Evolutionary conservation across 1,139 yeast species (phyloP).

Genomic region (Hanseniaspora uvarum): DNA sequence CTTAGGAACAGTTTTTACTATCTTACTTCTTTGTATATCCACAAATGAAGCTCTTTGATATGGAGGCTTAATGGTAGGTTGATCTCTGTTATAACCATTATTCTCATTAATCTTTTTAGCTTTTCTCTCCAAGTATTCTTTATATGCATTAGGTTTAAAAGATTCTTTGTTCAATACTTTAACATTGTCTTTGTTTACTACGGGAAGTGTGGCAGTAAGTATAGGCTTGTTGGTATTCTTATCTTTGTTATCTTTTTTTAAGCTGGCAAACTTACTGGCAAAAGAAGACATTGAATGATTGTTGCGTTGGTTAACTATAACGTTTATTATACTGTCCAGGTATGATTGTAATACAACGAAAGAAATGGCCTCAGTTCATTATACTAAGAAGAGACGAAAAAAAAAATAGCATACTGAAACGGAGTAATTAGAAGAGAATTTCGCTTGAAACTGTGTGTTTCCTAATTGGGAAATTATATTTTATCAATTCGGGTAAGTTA

Average conservation of each 20-base stretch:
- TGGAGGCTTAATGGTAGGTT: slow-evolving; percentile 6
- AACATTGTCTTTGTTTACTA: not conserved
- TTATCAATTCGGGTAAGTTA: not conserved
- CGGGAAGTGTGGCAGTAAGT: slow-evolving; percentile 8
- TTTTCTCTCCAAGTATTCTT: not conserved
- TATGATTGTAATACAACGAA: not conserved
- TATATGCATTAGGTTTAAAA: not conserved
- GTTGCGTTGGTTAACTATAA: not conserved
- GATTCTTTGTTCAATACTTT: slow-evolving; percentile 2
- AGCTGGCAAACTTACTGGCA: slow-evolving; percentile 14
- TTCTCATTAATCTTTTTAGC: not conserved
- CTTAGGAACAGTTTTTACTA: not conserved
- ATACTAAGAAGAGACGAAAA: no score
- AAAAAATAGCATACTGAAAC: no score
- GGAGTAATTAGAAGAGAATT: no score
- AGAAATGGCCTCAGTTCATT: no score
- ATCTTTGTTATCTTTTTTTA: slow-evolving; percentile 8
- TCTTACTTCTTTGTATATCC: slow-evolving; percentile 4
- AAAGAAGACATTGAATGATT: slow-evolving; percentile 10
- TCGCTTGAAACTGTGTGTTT: no score
- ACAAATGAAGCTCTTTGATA: slow-evolving; percentile 9
- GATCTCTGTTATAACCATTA: slow-evolving; percentile 1
- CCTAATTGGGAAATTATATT: not conserved
- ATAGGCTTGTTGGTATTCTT: not conserved
- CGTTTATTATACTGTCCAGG: no score